Evolutionary conservation across 2,329 filamentous ascomycete genomes (phyloP).

Genomic region (Apiospora kogelbergensis): DNA sequence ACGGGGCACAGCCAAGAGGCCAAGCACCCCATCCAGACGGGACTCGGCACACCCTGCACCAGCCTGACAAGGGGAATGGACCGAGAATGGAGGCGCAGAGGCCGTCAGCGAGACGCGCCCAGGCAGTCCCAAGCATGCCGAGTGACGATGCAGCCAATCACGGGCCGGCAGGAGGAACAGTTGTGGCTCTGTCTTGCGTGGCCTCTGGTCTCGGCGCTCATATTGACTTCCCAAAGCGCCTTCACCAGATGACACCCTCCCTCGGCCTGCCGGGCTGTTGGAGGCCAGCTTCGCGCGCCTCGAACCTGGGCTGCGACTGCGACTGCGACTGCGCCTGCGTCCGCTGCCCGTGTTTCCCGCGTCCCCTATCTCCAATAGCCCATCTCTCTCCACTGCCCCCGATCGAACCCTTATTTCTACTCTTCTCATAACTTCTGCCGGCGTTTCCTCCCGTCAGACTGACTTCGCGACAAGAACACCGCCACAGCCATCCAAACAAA

Average conservation of each 20-base stretch:
- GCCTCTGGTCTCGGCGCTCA: background rate
- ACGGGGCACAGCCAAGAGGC: background rate
- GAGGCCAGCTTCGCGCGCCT: background rate
- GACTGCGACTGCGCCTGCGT: background rate
- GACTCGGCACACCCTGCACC: background rate
- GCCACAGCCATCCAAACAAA: background rate
- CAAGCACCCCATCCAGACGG: background rate
- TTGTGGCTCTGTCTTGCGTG: background rate
- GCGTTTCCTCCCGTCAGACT: background rate
- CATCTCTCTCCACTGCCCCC: background rate
- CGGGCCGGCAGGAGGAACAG: background rate
- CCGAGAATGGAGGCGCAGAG: background rate
- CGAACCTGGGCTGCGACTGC: background rate
- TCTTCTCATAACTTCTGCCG: background rate
- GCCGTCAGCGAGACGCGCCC: background rate
- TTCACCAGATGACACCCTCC: background rate
- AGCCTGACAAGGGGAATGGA: background rate
- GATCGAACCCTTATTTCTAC: constrained; percentile 3
- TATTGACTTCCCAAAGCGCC: background rate
- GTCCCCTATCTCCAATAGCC: background rate
- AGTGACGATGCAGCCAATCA: constrained; percentile 5
- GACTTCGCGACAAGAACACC: background rate
- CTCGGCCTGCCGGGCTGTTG: background rate
- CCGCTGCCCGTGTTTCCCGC: background rate
- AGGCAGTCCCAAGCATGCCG: background rate